Base-by-base conservation (phyloP, 1,139 yeast genomes). In the Sugiyamaella novakii region DNA sequence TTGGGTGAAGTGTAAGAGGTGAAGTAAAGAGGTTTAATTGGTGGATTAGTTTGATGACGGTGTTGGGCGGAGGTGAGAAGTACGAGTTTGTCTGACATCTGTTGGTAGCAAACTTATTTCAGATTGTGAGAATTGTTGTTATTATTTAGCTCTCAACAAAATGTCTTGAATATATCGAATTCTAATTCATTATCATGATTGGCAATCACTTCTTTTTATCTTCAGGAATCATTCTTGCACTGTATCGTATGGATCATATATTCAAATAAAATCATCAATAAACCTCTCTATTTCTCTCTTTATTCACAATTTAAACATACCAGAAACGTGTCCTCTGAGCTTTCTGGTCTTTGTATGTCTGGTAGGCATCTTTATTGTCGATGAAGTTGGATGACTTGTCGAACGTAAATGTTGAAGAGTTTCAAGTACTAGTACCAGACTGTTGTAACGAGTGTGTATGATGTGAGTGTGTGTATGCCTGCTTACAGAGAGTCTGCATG, bases 251-350 rank as follows among this genome's bases (percentile, higher is more conserved):
- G n/a, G n/a, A n/a, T n/a, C n/a, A n/a, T n/a, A n/a, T n/a, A n/a
- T n/a, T n/a, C n/a, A n/a, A n/a, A n/a, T n/a, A n/a, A n/a, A 21
- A 4, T 8, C n/a, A 12, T 28, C 28, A n/a, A 27, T 6, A 28
- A 25, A 28, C n/a, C 40, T 18, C 21, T 15, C 15, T 38, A 33
- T 12, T 24, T 29, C 19, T 30, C 37, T 42, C 37, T 35, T 31
- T 17, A 57, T 36, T 53, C 34, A 35, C 28, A 83, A 89, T 25
- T 7, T 24, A 35, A 46, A 60, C 64, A 47, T 54, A 87, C 95
- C 95, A 75, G 97, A 88, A 79, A 92, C 98, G 95, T 94, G 84
- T 80, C 99, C 99, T 87, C 99, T 88, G 87, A 88, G 97, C 84
- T 92, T 94, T 87, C 99, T 89, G 80, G 98, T 92, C 81, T 92